Evolutionary conservation across 2,329 filamentous ascomycete genomes (phyloP), one percentile per base, ranked within the genome.

Genomic region (Blastomyces gilchristii): DNA sequence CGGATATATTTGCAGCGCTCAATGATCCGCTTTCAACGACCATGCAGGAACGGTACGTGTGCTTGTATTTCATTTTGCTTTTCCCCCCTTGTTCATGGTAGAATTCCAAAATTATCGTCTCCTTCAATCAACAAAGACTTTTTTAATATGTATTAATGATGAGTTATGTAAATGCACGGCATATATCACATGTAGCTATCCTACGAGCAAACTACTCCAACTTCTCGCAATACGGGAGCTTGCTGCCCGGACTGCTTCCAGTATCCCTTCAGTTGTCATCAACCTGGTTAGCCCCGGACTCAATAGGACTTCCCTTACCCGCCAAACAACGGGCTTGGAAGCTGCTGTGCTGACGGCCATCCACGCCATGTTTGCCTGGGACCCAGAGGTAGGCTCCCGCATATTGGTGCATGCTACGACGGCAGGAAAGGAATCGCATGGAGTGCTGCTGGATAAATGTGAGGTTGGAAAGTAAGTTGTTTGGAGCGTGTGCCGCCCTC

Each of bases 211-310:
- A 50, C 62, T 65, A 5, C 58, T 65, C 41, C 61, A 65, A 37
- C 45, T 65, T 41, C 45, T 65, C 37, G 58, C 49, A n/a, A 64
- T 59, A 16, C 56, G 62, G 25, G 58, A 65, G 37, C 39, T 65
- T 39, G 63, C 62, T 2, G 18, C 31, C 4, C 37, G 49, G 8
- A 58, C 52, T 14, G 3, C 62, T 22, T 56, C 58, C 67, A 28
- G 49, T 45, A 64, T 64, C 22, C 57, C 62, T 9, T 47, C 28
- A 2, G 61, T 63, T 28, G 61, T 68, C 45, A 60, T 71, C 41
- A 69, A 65, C 60, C 60, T 68, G 41, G 61, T 69, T 45, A 70
- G 68, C 47, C 70, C 70, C 1, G 70, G 70, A 2, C 58, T 71
- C 12, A 69, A 67, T 57, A 47, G 62, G n/a, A 68, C 67, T 50